Percentiles rank a stretch among this genome's conserved stretches.
These are phyloP conservation scores for Brettanomyces naardenensis DNA, from an alignment of 805 yeast species.

Conservation along the genomic window DNA sequence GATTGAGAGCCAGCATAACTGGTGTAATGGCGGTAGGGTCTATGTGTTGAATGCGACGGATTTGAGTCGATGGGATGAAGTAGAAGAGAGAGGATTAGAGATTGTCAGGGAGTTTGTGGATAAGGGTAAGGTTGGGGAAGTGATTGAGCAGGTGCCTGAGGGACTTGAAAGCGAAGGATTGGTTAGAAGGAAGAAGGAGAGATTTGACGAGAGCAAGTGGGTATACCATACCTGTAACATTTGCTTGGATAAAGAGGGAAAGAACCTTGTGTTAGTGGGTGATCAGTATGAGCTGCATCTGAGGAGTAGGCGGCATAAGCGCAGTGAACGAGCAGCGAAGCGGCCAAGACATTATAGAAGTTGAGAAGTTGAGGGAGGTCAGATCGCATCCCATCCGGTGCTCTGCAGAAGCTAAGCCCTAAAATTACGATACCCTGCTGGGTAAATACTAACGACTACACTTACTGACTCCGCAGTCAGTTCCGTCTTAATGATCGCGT, in stretches of 20 bases:
- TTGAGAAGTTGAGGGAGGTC: no score
- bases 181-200: conserved; percentile 4
- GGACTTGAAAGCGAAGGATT: conserved; percentile 8
- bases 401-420: no score
- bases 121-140: conserved; percentile 3
- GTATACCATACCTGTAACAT: conserved; percentile 58
- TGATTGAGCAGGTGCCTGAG: conserved; percentile 12
- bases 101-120: conserved; percentile 33
- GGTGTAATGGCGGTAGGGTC: conserved; percentile 53
- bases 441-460: no score
- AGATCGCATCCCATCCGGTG: no score
- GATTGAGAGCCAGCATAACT: conserved; percentile 36
- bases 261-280: conserved; percentile 63
- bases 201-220: conserved; percentile 35
- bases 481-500: no score
- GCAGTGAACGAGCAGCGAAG: conserved; percentile 8
- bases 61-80: conserved; percentile 53
- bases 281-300: conserved; percentile 65
- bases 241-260: conserved; percentile 49
- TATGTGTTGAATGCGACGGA: conserved; percentile 75
- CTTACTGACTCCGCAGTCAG: no score
- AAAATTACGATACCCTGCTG: no score
- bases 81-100: conserved; percentile 43
- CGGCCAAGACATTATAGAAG: no score
- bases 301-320: conserved; percentile 59